These are phyloP conservation scores for Aphanocladium album DNA, from an alignment of 2,329 filamentous ascomycete species.

Conservation along the genomic window DNA sequence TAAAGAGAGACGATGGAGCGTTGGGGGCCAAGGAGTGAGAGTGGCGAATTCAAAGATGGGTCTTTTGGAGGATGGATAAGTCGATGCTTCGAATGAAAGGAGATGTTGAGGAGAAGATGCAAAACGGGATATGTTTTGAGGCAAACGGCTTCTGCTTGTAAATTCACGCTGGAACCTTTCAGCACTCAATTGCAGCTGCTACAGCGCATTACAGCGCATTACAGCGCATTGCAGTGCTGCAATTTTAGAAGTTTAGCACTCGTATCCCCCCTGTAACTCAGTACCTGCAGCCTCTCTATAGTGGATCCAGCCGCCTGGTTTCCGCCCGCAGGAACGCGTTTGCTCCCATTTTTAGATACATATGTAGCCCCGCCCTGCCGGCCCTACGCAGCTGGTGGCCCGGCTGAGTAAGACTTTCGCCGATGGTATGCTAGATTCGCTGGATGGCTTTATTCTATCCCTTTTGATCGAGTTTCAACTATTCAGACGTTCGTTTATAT, in stretches of 20 bases:
- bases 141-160: too few relatives aligned
- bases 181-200: background rate
- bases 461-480: conserved; percentile 1
- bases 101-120: background rate
- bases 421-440: background rate
- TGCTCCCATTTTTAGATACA: conserved; percentile 8
- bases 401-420: conserved; percentile 9
- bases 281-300: background rate
- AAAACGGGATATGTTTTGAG: background rate
- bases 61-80: background rate
- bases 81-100: background rate
- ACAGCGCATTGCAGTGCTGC: background rate
- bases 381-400: background rate
- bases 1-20: background rate
- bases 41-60: background rate
- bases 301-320: background rate
- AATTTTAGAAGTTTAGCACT: background rate
- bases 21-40: background rate
- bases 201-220: background rate
- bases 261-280: background rate
- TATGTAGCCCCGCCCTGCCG: background rate
- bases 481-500: background rate
- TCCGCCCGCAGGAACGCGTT: conserved; percentile 1
- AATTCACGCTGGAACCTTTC: too few relatives aligned
- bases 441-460: conserved; percentile 2